Percentiles rank a stretch among this genome's conserved stretches.
These are phyloP conservation scores for Tetratostichococcus sp. DNA, from an alignment of 139 green algal genomes.

Conservation along the genomic window DNA sequence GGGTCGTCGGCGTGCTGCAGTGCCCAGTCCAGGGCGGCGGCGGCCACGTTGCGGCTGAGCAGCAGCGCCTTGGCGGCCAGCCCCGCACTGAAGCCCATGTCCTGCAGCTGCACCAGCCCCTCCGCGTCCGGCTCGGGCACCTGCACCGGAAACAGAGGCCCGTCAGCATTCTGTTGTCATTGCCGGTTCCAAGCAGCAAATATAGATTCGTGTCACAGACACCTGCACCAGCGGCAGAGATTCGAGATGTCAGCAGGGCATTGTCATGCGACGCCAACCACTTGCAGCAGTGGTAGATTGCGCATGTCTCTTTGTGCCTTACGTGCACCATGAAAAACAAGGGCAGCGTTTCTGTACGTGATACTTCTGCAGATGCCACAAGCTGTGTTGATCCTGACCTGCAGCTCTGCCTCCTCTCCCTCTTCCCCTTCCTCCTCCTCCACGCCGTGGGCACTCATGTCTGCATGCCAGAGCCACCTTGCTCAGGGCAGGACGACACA, in stretches of 20 bases:
- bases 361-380: too few species aligned
- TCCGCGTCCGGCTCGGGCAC: conserved; percentile 26
- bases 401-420: neutral
- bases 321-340: too few species aligned
- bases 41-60: conserved; percentile 17
- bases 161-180: too few species aligned
- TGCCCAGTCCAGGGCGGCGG: conserved; percentile 40
- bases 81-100: conserved; percentile 44
- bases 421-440: neutral
- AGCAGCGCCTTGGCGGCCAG: conserved; percentile 48
- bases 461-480: neutral
- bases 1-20: conserved; percentile 44
- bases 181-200: too few species aligned
- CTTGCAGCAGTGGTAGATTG: too few species aligned
- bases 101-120: conserved; percentile 25
- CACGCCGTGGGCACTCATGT: neutral
- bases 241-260: too few species aligned
- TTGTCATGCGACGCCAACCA: too few species aligned
- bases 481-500: neutral
- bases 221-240: too few species aligned
- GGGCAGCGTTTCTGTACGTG: too few species aligned
- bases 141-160: neutral
- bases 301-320: too few species aligned
- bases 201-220: too few species aligned
- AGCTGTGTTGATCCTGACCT: neutral